Base-by-base conservation (phyloP, 768 basidiomycete species). In the Hypholoma fasciculare region DNA sequence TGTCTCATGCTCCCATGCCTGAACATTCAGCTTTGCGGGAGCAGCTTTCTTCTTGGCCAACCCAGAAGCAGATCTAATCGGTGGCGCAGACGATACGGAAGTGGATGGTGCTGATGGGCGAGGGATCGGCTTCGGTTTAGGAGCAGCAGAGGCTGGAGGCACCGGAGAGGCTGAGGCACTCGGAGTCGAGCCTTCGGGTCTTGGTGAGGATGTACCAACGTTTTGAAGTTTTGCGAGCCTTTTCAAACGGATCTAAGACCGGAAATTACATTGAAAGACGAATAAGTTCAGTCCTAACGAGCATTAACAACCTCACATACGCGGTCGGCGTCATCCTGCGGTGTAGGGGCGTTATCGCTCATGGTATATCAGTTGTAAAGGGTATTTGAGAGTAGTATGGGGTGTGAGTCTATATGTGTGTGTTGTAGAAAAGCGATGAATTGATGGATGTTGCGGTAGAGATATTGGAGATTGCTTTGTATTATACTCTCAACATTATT, bases 171-270 rank as follows among this genome's bases (percentile, higher is more conserved):
- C 17, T 19, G 54, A 65, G 12, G 64, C 48, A 56, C 50, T 61
- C 50, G 68, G 64, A 3, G 64, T 67, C 34, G 70, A 47, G 71
- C 67, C 51, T 64, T 63, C 34, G 69, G 64, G 57, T 20, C 71
- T 63, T 30, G 82, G 67, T 8, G 82, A 70, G 0, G 80, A 66
- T 12, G 74, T 60, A 19, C 63, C 49, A 13, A 68, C 64, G 39
- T 68, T 76, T 67, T 90, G 89, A 7, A 98, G 80, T 70, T 91
- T 93, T 34, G 92, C 94, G 52, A 98, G 81, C 56, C 96, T 86
- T 74, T 96, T 96, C 71, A 93, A 76, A 62, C 94, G 92, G 69
- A 97, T 96, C 95, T 96, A 65, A 13, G 17, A 13, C 11, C 38
- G 9, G 17, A 13, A 44, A 49, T 44, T 4, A 34, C 14, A 51